phyloP scores from a whole-genome alignment of 768 basidiomycete species.

The Rhizopogon rudus region DNA sequence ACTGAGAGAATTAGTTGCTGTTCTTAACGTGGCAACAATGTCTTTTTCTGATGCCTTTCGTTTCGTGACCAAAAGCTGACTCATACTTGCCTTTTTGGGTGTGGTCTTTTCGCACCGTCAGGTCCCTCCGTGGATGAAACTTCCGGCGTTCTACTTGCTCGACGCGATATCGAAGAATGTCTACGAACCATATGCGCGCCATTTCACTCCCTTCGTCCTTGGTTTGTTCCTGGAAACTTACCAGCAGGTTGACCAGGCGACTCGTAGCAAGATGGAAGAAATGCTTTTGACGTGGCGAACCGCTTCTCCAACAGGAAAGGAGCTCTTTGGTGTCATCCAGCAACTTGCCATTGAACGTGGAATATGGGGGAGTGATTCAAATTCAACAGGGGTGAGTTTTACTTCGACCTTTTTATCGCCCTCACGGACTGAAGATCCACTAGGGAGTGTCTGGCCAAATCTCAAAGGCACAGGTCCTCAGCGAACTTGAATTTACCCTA shows the following conservation, averaged over 20 bases:
- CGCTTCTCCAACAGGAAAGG: slow-evolving; percentile 72
- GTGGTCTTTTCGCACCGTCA: slow-evolving; percentile 29
- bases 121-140: slow-evolving; percentile 87
- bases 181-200: slow-evolving; percentile 84
- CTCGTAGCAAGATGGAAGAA: slow-evolving; percentile 95
- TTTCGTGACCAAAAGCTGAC: slow-evolving; percentile 52
- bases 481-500: slow-evolving; percentile 78
- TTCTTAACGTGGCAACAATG: slow-evolving; percentile 18
- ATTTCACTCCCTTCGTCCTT: slow-evolving; percentile 79
- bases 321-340: slow-evolving; percentile 78
- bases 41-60: slow-evolving; percentile 27
- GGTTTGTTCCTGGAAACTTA: slow-evolving; percentile 87
- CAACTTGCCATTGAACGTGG: slow-evolving; percentile 83
- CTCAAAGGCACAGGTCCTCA: slow-evolving; percentile 74
- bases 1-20: slow-evolving; percentile 32
- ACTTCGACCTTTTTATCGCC: not conserved
- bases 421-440: slow-evolving; percentile 5
- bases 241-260: slow-evolving; percentile 74
- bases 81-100: slow-evolving; percentile 39
- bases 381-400: slow-evolving; percentile 35
- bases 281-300: slow-evolving; percentile 95
- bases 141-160: slow-evolving; percentile 91
- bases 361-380: slow-evolving; percentile 63
- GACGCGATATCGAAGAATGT: slow-evolving; percentile 98
- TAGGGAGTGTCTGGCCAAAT: slow-evolving; percentile 41